Evolutionary conservation across 257 asterid species (phyloP), one percentile per base, ranked within the genome.

Genomic region (Hygrophila difformis): DNA sequence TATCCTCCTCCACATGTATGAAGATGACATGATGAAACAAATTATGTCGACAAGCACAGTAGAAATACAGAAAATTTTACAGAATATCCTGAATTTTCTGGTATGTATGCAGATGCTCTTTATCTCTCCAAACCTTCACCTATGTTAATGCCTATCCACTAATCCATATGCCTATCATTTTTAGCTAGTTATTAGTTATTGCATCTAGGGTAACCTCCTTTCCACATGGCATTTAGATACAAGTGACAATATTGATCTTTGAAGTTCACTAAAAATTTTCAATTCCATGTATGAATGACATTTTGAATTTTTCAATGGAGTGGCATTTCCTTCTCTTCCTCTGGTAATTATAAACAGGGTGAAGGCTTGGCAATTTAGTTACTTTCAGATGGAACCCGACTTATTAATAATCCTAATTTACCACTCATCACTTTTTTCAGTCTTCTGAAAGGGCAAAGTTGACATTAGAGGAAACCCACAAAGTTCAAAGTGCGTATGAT

Each of bases 401-500:
- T 3, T 33, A 16, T 14, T 9, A 3, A 7, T 14, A 15, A 3
- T 18, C 14, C 4, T 16, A 42, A 7, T 38, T 26, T 7, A 39
- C 12, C 6, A 12, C 29, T 18, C 37, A 18, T 49, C 59, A 47
- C 49, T 55, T 19, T 62, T 44, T 47, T 47, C 93, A 86, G 94
- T 72, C 68, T 34, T 57, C 71, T 7, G 67, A 61, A 56, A 73
- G 60, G 52, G 52, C 51, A 44, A 73, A 64, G 53, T 58, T 72
- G 65, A 71, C 60, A 11, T 52, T 79, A 49, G 93, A 75, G 65
- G 84, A 77, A 37, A 77, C 69, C 53, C 81, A 77, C 58, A 60
- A 75, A 47, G 58, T 75, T 51, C 71, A 69, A 61, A 60, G 55
- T 45, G 77, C 76, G 16, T 64, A 55, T 42, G 78, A 72, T 49